Evolutionary conservation across 1,284 basidiomycete species (phyloP), one percentile per base, ranked within the genome.

Genomic region (Paramarasmius palmivorus): DNA sequence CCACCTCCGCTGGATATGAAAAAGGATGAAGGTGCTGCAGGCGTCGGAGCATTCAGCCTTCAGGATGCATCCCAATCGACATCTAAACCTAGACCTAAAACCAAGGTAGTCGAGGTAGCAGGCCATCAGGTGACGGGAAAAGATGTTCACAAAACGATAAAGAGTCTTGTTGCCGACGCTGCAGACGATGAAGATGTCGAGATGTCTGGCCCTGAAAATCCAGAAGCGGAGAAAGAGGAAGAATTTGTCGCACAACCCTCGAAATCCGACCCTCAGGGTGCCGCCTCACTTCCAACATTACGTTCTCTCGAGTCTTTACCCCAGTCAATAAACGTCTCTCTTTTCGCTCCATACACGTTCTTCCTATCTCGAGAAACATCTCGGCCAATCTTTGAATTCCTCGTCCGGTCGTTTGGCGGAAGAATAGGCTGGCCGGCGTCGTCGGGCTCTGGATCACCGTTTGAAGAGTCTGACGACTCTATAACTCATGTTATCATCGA

Each of bases 401-500:
- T 98, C 60, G 82, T 98, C 49, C 90, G 94, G 32, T 89, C 93
- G 6, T 94, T 95, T 70, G 96, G 96, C 52, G 93, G 92, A 32
- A 83, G 86, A 49, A 84, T 95, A 55, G 94, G 94, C 32, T 97
- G 95, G 95, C 82, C 89, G n/a, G 70, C 83, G 45, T 86, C 92
- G 1, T 88, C 92, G 20, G 95, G 95, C 36, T 79, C 83, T 54
- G 93, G 93, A 20, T 95, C 93, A 7, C 88, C 92, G 0, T 79
- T 91, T 64, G 77, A 83, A 38, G 87, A 90, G 66, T 70, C 71
- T 38, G 90, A 92, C 63, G 82, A 87, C 51, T 82, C 84, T 23
- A 96, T 99, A 66, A 99, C 97, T 4, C 97, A 99, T 73, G 89
- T 98, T 60, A 88, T 99, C 60, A 88, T 98, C 62, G 97, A 99